These are phyloP conservation scores for Tuber magnatum DNA, from an alignment of 495 filamentous ascomycete genomes.

Conservation along the genomic window DNA sequence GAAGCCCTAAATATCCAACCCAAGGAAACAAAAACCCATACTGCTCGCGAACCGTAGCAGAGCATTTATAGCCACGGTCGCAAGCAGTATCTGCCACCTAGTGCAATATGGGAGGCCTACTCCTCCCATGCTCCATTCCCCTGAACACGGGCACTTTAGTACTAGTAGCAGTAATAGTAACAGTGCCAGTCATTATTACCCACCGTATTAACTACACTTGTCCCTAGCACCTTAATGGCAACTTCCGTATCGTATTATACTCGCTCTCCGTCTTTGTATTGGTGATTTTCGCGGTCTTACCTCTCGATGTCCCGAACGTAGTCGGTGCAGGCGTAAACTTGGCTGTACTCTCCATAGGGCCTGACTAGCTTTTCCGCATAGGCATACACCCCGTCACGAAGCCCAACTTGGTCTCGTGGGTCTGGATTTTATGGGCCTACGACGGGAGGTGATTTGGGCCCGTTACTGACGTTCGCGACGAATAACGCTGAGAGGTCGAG, in stretches of 20 bases:
- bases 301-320: no score
- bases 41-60: neutral
- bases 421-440: neutral
- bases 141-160: neutral
- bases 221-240: no score
- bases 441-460: no score
- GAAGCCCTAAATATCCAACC: neutral
- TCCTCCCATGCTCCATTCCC: neutral
- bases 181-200: no score
- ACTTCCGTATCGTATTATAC: no score
- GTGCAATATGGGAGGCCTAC: neutral
- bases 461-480: no score
- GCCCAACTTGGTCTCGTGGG: neutral
- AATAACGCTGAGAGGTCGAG: neutral
- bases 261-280: no score
- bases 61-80: neutral
- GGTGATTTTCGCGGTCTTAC: no score
- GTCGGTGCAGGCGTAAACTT: no score
- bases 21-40: neutral
- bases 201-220: no score
- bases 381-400: constrained; percentile 8
- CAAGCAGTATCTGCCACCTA: neutral
- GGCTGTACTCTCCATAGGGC: no score
- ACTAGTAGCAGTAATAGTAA: neutral
- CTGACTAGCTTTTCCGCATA: no score